Evolutionary conservation across 2,329 filamentous ascomycete genomes (phyloP).

Genomic region (Teratosphaeria zuluensis): DNA sequence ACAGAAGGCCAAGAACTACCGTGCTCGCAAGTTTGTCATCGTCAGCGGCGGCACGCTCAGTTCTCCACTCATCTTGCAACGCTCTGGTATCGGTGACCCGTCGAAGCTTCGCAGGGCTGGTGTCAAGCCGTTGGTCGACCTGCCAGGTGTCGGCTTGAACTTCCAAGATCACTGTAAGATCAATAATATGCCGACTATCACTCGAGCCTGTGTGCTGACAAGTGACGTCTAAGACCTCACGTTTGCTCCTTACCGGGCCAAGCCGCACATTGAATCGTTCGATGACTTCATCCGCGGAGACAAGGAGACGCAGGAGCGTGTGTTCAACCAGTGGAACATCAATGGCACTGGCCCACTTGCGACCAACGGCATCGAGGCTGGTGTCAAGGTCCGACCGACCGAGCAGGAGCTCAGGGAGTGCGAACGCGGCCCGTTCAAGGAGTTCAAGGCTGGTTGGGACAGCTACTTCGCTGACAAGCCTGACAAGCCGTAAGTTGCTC

Average conservation of each 20-base stretch:
- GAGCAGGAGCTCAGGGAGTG: conserved; percentile 58
- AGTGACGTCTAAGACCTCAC: conserved; percentile 49
- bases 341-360: conserved; percentile 70
- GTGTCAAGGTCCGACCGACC: conserved; percentile 65
- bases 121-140: conserved; percentile 58
- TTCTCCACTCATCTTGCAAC: conserved; percentile 64
- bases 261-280: conserved; percentile 66
- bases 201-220: background rate
- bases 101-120: conserved; percentile 60
- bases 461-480: conserved; percentile 77
- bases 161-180: conserved; percentile 59
- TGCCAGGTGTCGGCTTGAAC: conserved; percentile 65
- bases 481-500: conserved; percentile 53
- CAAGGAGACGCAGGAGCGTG: conserved; percentile 58
- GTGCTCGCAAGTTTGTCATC: conserved; percentile 63
- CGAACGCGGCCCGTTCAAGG: conserved; percentile 63
- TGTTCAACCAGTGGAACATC: conserved; percentile 55
- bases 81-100: conserved; percentile 62
- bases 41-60: conserved; percentile 64
- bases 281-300: conserved; percentile 71
- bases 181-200: background rate
- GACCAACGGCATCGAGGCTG: conserved; percentile 71
- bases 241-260: conserved; percentile 61
- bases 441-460: conserved; percentile 54
- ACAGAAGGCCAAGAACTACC: conserved; percentile 48